Base-by-base conservation (phyloP, 2,329 filamentous ascomycete species). In the Colletotrichum sp. region DNA sequence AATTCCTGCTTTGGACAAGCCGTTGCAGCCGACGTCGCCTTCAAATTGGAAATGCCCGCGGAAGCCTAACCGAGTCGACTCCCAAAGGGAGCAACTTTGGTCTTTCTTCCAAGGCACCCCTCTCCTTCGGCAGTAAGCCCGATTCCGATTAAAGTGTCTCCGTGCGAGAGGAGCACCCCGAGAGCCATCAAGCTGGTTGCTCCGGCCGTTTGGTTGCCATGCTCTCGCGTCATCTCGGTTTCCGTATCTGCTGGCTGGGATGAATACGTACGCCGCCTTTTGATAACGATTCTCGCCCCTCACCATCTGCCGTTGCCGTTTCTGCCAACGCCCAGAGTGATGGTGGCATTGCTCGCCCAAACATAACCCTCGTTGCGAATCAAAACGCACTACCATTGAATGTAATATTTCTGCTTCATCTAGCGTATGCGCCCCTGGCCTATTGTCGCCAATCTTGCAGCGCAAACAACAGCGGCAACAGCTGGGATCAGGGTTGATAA, bases 391-490 rank as follows among this genome's bases (percentile, higher is more conserved):
- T 52, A 52, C 10, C n/a, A 52, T 52, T 39, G 26, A 43, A 73
- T 14, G 63, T 24, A 73, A 75, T 21, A 43, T 57, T 14, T 72
- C 72, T 75, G 68, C 61, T 43, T 68, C 70, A 73, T 39, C 32
- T 21, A 36, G 60, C 26, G 64, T 55, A 67, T 64, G 64, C 57
- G 68, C 68, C 55, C 61, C 63, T 63, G 39, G 24, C 24, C 21
- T 39, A 64, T 60, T 30, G 65, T 68, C 70, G 71, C 74, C 70
- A 76, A 69, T 69, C 59, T 74, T 30, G 48, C 64, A 68, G 59
- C 64, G 70, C 64, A 65, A 66, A 32, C 70, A 63, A 48, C 34
- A 66, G 63, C 61, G 14, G 36, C 26, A 68, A 30, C 59, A 28
- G 28, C 70, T 43, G 63, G 64, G 70, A 68, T 68, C 70, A 76